These are phyloP conservation scores for Aspergillus ochraceoroseus DNA, from an alignment of 2,329 filamentous ascomycete genomes.

Conservation along the genomic window DNA sequence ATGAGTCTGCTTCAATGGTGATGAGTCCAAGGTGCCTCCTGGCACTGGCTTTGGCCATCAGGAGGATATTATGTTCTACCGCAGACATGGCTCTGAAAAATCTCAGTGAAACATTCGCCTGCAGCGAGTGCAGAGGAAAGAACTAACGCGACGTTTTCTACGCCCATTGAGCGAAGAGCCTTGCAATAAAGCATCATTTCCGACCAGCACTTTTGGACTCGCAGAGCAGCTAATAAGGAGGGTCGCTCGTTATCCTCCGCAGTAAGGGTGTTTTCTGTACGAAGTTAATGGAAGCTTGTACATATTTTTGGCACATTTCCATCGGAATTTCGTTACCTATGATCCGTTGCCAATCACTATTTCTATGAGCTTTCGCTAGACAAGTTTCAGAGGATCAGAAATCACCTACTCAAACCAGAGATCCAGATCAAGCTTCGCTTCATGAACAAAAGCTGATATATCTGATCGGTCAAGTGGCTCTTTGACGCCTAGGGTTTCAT, in stretches of 20 bases:
- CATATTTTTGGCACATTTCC: no score
- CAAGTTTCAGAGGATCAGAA: neutral
- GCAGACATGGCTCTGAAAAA: conserved; percentile 45
- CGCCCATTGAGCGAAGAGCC: conserved; percentile 47
- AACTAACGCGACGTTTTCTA: conserved; percentile 46
- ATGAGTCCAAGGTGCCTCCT: conserved; percentile 50
- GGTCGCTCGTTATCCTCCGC: conserved; percentile 31
- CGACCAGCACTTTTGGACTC: conserved; percentile 52
- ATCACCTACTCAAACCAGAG: conserved; percentile 45
- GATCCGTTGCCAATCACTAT: conserved; percentile 36
- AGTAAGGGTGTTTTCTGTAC: conserved; percentile 26
- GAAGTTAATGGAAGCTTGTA: no score
- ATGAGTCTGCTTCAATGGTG: conserved; percentile 43
- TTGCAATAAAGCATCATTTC: conserved; percentile 51
- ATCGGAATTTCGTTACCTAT: no score
- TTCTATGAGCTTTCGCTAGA: conserved; percentile 12
- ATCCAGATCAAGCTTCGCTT: conserved; percentile 47
- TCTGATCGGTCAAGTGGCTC: conserved; percentile 31
- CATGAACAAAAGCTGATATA: conserved; percentile 41
- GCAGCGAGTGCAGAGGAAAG: neutral
- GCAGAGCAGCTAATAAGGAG: conserved; percentile 45
- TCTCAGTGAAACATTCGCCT: neutral
- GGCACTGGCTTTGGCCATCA: conserved; percentile 50
- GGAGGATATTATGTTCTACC: conserved; percentile 46
- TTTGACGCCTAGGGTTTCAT: conserved; percentile 31